Evolutionary conservation across 1,284 basidiomycete species (phyloP).

Genomic region (Singerocomus inundabilis): DNA sequence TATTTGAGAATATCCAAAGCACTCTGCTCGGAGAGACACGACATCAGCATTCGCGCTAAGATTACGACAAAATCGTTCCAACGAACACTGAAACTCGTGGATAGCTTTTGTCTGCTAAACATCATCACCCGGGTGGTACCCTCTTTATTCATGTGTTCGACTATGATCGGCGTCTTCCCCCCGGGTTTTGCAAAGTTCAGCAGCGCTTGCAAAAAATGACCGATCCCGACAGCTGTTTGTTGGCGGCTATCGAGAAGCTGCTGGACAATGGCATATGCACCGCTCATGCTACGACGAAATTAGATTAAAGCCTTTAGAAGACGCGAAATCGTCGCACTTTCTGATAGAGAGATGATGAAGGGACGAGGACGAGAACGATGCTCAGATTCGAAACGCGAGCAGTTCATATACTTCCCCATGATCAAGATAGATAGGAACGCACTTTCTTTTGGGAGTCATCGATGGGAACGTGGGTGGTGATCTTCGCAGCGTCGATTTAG

Average conservation of each 20-base stretch:
- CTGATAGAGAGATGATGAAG: background rate
- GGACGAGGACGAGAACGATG: background rate
- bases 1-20: background rate
- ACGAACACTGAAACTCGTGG: constrained; percentile 1
- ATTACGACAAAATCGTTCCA: background rate
- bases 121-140: constrained; percentile 9
- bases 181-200: constrained; percentile 2
- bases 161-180: background rate
- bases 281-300: constrained; percentile 7
- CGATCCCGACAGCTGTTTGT: constrained; percentile 7
- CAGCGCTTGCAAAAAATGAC: constrained; percentile 6
- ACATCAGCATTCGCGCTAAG: background rate
- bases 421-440: constrained; percentile 1
- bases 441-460: background rate
- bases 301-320: background rate
- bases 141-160: constrained; percentile 7
- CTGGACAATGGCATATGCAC: constrained; percentile 6
- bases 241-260: constrained; percentile 4
- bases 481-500: background rate
- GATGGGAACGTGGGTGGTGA: background rate
- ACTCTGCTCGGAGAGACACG: background rate
- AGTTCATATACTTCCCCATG: background rate
- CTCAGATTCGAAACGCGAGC: background rate
- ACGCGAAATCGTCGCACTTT: background rate
- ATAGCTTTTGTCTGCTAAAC: constrained; percentile 10